A percentile compares a stretch with the other conserved stretches of the same genome.
These are phyloP conservation scores for Aureobasidium vineae DNA, from an alignment of 2,329 filamentous ascomycete species.

Conservation along the genomic window DNA sequence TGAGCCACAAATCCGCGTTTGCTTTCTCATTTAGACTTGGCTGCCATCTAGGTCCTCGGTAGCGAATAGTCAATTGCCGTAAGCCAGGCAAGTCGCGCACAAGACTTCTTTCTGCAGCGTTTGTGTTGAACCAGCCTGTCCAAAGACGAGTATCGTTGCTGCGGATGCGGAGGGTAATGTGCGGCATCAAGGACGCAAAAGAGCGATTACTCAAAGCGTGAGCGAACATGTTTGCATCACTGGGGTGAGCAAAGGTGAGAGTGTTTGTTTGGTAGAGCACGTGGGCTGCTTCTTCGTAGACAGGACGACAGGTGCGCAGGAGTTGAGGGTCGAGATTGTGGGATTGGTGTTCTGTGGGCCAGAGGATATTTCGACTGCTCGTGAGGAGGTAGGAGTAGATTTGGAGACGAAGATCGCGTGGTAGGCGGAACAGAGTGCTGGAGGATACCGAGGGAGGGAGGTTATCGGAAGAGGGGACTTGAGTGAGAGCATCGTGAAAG, in stretches of 20 bases:
- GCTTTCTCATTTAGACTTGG: conserved; percentile 26
- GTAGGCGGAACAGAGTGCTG: conserved; percentile 38
- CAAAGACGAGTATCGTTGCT: conserved; percentile 39
- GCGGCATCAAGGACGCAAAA: conserved; percentile 28
- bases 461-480: conserved; percentile 5
- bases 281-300: conserved; percentile 38
- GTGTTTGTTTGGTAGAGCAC: conserved; percentile 40
- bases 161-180: conserved; percentile 37
- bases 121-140: conserved; percentile 40
- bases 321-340: conserved; percentile 35
- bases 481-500: conserved; percentile 28
- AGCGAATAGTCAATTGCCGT: conserved; percentile 36
- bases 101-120: conserved; percentile 35
- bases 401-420: conserved; percentile 40
- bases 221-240: conserved; percentile 42
- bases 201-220: conserved; percentile 34
- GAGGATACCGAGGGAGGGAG: conserved; percentile 33
- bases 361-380: conserved; percentile 33
- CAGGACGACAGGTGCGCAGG: conserved; percentile 35
- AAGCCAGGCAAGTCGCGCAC: conserved; percentile 38
- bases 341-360: conserved; percentile 33
- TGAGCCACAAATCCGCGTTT: conserved; percentile 28
- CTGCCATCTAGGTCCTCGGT: conserved; percentile 37
- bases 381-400: conserved; percentile 39
- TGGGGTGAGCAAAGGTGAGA: conserved; percentile 40